phyloP scores from a whole-genome alignment of 305 asterid genomes.

The Stenogyne calaminthoides region DNA sequence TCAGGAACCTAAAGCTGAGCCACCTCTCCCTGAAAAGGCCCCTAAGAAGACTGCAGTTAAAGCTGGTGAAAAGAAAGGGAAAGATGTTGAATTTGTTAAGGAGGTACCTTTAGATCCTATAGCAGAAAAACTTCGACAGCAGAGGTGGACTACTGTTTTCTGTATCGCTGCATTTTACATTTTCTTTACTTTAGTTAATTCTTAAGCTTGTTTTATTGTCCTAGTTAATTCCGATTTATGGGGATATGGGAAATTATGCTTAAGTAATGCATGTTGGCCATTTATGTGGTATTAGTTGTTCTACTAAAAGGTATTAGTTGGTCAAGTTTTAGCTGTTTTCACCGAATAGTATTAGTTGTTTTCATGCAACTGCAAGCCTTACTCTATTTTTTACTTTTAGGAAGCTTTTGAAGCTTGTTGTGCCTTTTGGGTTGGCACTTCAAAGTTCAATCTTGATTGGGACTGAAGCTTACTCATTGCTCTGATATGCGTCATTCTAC shows the following conservation, averaged over 20 bases:
- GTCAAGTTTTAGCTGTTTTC: too few relatives aligned
- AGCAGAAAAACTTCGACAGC: constrained; percentile 59
- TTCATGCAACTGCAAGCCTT: too few relatives aligned
- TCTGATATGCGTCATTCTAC: constrained; percentile 21
- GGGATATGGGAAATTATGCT: background rate
- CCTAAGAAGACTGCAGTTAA: constrained; percentile 60
- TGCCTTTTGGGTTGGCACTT: background rate
- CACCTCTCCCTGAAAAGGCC: constrained; percentile 53
- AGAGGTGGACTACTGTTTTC: constrained; percentile 47
- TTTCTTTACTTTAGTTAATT: background rate
- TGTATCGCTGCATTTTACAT: background rate
- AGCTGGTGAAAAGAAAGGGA: constrained; percentile 62
- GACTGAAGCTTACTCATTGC: background rate
- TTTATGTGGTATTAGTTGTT: background rate
- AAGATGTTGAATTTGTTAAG: constrained; percentile 47
- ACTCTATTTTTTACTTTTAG: too few relatives aligned
- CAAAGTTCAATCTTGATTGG: background rate
- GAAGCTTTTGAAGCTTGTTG: too few relatives aligned
- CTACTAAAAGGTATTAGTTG: too few relatives aligned
- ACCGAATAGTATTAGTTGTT: too few relatives aligned
- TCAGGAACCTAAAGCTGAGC: constrained; percentile 62
- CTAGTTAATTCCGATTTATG: background rate
- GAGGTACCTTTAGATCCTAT: constrained; percentile 71
- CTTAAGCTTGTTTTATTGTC: background rate
- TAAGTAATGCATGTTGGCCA: background rate